Percentiles rank a stretch among this genome's conserved stretches.
Evolutionary conservation across 1,284 basidiomycete genomes (phyloP).

Genomic region (Malassezia psittaci): DNA sequence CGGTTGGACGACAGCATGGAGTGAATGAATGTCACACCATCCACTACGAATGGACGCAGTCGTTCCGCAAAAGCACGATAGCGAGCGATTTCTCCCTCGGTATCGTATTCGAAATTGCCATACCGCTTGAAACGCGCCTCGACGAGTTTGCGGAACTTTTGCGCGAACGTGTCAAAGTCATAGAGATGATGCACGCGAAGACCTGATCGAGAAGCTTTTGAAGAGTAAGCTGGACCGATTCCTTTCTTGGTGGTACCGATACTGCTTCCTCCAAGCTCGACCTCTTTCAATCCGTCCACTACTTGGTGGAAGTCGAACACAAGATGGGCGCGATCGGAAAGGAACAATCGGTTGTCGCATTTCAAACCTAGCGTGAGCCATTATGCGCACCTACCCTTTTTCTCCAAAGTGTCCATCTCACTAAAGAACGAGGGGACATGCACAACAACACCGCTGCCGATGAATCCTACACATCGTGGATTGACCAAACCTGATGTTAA

Average conservation of each 20-base stretch:
- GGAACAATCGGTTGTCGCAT: constrained; percentile 72
- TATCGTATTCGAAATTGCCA: constrained; percentile 95
- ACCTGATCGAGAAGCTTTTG: constrained; percentile 90
- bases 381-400: constrained; percentile 58
- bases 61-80: constrained; percentile 80
- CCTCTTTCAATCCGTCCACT: constrained; percentile 95
- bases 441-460: constrained; percentile 88
- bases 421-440: constrained; percentile 90
- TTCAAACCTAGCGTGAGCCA: constrained; percentile 52
- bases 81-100: constrained; percentile 83
- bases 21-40: constrained; percentile 77
- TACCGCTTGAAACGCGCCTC: constrained; percentile 97
- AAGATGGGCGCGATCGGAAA: constrained; percentile 91
- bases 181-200: constrained; percentile 93
- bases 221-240: constrained; percentile 95
- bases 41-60: constrained; percentile 75
- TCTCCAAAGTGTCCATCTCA: constrained; percentile 76
- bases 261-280: constrained; percentile 78
- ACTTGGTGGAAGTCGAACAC: constrained; percentile 99
- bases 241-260: constrained; percentile 97
- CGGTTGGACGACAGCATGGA: constrained; percentile 63
- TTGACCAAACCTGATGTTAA: constrained; percentile 68
- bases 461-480: constrained; percentile 71
- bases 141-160: constrained; percentile 87
- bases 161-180: constrained; percentile 72